Conservation (phyloP, 176 grass and related monocot genomes). For the Oryza meyeriana region DNA sequence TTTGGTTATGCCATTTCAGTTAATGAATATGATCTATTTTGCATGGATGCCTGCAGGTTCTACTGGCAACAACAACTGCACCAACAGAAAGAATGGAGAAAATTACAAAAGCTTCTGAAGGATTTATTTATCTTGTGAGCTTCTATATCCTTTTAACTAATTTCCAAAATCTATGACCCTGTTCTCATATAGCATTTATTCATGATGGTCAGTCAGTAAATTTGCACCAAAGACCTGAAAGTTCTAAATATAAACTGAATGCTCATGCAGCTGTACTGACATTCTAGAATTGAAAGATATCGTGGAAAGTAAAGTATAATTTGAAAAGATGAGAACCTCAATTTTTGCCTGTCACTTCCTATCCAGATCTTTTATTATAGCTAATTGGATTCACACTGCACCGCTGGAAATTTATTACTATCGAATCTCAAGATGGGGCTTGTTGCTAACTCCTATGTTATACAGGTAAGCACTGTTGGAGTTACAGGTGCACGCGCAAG, state of each 20-base stretch:
- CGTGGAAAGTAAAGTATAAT: not conserved
- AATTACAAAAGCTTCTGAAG: conserved; percentile 86
- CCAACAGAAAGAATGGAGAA: conserved; percentile 94
- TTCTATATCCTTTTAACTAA: not conserved
- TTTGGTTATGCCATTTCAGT: conserved; percentile 16
- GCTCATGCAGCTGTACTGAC: not conserved
- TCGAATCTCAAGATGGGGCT: not conserved
- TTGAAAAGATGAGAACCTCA: not conserved
- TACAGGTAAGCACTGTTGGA: conserved; percentile 91
- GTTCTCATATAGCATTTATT: not conserved
- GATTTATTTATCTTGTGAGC: conserved; percentile 95
- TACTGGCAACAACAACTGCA: conserved; percentile 95
- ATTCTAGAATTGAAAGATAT: conserved; percentile 15
- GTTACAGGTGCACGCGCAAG: conserved; percentile 78
- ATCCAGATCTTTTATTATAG: conserved; percentile 2
- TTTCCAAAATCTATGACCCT: not conserved
- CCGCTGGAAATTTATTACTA: not conserved
- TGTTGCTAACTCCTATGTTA: conserved; percentile 11
- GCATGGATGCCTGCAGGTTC: conserved; percentile 56
- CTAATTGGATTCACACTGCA: not conserved
- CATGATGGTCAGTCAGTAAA: not conserved
- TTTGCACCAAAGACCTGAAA: not conserved
- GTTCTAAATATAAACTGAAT: not conserved
- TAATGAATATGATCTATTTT: conserved; percentile 19
- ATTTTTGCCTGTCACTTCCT: not conserved